These are phyloP conservation scores for Boletus tylopilopsis DNA, from an alignment of 768 basidiomycete species.

Conservation along the genomic window DNA sequence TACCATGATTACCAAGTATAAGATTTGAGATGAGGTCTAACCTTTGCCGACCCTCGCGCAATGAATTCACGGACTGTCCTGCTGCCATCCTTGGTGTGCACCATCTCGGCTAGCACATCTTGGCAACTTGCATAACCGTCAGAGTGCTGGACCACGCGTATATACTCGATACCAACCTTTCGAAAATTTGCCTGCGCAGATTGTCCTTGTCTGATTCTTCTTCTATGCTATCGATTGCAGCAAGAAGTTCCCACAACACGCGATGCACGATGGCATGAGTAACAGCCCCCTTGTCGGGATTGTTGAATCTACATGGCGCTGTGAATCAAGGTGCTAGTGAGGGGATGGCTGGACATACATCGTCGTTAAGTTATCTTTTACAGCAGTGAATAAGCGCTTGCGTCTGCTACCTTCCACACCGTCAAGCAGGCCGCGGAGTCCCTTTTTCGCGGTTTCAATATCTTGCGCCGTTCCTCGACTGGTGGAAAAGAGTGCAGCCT, in stretches of 20 bases:
- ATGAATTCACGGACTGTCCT: slow-evolving; percentile 83
- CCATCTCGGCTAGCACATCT: slow-evolving; percentile 86
- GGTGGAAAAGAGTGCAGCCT: slow-evolving; percentile 66
- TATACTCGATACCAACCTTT: slow-evolving; percentile 47
- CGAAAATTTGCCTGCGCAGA: slow-evolving; percentile 74
- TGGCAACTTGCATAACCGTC: slow-evolving; percentile 51
- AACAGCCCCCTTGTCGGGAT: slow-evolving; percentile 85
- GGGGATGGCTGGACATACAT: slow-evolving; percentile 50
- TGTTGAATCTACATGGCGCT: slow-evolving; percentile 66
- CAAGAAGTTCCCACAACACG: slow-evolving; percentile 81
- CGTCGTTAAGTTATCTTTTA: slow-evolving; percentile 70
- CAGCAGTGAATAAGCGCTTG: slow-evolving; percentile 59
- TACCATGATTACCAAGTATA: neutral
- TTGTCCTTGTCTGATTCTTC: slow-evolving; percentile 71
- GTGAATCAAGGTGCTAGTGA: neutral
- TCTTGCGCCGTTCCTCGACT: slow-evolving; percentile 56
- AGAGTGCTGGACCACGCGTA: neutral
- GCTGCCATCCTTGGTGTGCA: slow-evolving; percentile 91
- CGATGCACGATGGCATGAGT: slow-evolving; percentile 87
- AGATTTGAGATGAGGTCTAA: slow-evolving; percentile 18
- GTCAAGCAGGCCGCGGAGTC: slow-evolving; percentile 65
- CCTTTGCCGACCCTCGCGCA: slow-evolving; percentile 80
- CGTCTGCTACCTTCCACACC: slow-evolving; percentile 59
- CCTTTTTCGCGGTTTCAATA: slow-evolving; percentile 61
- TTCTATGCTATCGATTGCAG: slow-evolving; percentile 50